A percentile compares a stretch with the other conserved stretches of the same genome.
These are phyloP conservation scores for Lasiodiplodia theobromae DNA, from an alignment of 2,329 filamentous ascomycete genomes.

Conservation along the genomic window DNA sequence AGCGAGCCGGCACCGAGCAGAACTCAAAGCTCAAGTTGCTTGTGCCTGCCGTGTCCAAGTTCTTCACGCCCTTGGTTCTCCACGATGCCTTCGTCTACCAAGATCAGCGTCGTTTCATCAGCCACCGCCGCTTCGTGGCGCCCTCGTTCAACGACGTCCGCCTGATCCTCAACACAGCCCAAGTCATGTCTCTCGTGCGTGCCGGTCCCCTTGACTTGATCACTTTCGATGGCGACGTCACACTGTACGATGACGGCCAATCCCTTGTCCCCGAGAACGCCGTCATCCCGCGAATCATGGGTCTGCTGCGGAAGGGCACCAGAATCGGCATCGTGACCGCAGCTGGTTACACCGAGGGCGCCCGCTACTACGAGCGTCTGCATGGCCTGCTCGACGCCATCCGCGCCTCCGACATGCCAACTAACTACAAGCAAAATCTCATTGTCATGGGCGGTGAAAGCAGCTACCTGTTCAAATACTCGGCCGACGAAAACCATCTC, in stretches of 20 bases:
- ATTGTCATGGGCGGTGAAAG: slow-evolving; percentile 95
- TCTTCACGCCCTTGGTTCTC: slow-evolving; percentile 87
- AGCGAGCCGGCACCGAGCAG: slow-evolving; percentile 67
- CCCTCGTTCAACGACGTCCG: slow-evolving; percentile 98
- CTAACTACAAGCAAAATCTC: slow-evolving; percentile 75
- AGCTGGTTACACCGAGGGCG: slow-evolving; percentile 88
- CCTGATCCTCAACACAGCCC: slow-evolving; percentile 90
- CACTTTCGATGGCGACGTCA: slow-evolving; percentile 98
- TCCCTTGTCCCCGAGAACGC: slow-evolving; percentile 78
- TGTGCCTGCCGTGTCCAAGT: slow-evolving; percentile 88
- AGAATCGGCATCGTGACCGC: slow-evolving; percentile 96
- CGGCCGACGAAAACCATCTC: slow-evolving; percentile 61
- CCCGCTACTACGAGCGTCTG: slow-evolving; percentile 84
- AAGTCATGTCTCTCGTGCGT: slow-evolving; percentile 87
- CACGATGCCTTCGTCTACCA: slow-evolving; percentile 93
- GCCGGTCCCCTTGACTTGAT: slow-evolving; percentile 78
- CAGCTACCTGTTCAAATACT: slow-evolving; percentile 91
- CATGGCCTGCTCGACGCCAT: slow-evolving; percentile 87
- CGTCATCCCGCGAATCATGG: slow-evolving; percentile 72
- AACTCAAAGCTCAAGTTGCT: slow-evolving; percentile 92
- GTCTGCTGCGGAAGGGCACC: slow-evolving; percentile 78
- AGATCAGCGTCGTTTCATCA: slow-evolving; percentile 85
- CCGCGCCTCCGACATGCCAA: slow-evolving; percentile 67
- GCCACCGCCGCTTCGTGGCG: slow-evolving; percentile 87
- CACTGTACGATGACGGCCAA: slow-evolving; percentile 84